These are phyloP conservation scores for Fusarium denticulatum DNA, from an alignment of 2,329 filamentous ascomycete genomes.

Conservation along the genomic window DNA sequence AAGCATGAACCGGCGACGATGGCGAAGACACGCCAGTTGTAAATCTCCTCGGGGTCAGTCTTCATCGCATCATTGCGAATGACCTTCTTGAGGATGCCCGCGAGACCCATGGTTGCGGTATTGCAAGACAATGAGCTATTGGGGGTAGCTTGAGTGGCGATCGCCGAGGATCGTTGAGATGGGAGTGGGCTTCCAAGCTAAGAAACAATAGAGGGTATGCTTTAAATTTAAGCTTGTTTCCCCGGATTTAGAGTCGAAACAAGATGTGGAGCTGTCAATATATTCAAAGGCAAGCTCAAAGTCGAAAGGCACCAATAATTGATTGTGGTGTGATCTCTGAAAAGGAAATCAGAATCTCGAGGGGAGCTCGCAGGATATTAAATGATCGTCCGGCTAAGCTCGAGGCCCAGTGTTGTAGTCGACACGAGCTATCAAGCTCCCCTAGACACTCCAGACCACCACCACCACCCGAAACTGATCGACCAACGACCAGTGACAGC, in stretches of 20 bases:
- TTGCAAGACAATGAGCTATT: not conserved
- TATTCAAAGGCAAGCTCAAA: slow-evolving; percentile 4
- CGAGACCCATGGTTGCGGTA: slow-evolving; percentile 50
- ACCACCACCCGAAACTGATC: slow-evolving; percentile 28
- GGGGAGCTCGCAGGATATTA: slow-evolving; percentile 37
- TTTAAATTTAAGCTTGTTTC: slow-evolving; percentile 38
- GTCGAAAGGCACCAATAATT: slow-evolving; percentile 17
- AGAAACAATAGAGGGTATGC: slow-evolving; percentile 2
- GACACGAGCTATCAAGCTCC: slow-evolving; percentile 13
- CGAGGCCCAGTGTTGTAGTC: slow-evolving; percentile 2
- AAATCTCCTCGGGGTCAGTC: slow-evolving; percentile 72
- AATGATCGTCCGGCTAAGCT: slow-evolving; percentile 33
- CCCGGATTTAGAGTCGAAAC: slow-evolving; percentile 13
- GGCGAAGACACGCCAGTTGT: slow-evolving; percentile 74
- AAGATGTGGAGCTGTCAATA: slow-evolving; percentile 8
- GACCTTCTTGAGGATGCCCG: slow-evolving; percentile 61
- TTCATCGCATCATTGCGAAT: slow-evolving; percentile 78
- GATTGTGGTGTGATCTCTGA: slow-evolving; percentile 22
- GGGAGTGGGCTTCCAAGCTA: not conserved
- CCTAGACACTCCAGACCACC: no score
- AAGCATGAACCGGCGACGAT: slow-evolving; percentile 74
- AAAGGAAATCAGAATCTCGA: slow-evolving; percentile 14
- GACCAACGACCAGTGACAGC: slow-evolving; percentile 17
- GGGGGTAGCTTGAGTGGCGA: slow-evolving; percentile 2
- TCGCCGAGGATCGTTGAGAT: not conserved